Evolutionary conservation across 2,329 filamentous ascomycete genomes (phyloP), one percentile per base, ranked within the genome.

Genomic region (Penicillium digitatum): DNA sequence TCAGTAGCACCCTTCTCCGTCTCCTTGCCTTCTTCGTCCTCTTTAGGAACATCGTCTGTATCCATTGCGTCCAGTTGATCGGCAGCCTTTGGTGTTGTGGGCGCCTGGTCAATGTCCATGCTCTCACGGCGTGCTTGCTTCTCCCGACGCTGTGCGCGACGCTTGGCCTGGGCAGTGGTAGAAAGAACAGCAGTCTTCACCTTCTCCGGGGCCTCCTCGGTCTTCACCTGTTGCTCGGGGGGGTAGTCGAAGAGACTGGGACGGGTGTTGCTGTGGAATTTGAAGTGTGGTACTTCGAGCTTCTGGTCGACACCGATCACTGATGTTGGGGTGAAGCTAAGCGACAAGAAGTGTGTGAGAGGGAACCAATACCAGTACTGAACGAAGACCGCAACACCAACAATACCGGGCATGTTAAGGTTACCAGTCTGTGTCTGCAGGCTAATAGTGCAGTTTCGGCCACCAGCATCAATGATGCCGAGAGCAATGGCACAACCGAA

Each of bases 351-450:
- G 76, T 99, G 94, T 29, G 94, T 95, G 67, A 97, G 88, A 57
- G 94, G 94, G 84, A 99, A 99, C 94, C 94, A 99, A 79, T 99
- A 99, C 94, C 94, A 99, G 79, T 99, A 99, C 73, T 99, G 94
- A 9, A 92, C 95, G 77, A 99, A 99, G 51, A 99, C 89, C 27
- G 91, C 93, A 86, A 96, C 96, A 64, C 94, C 95, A 18, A 99
- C 92, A 63, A 99, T 95, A 58, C 90, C 95, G 18, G 92, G 86
- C 92, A 99, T 96, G 80, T 99, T 97, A 63, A 99, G 85, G 72
- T 96, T 99, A 61, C 95, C 95, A 0, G 93, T 96, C 76, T 96
- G 94, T 1, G 94, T 99, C 74, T 99, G 94, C 37, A 99, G 82
- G 29, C 93, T 93, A 65, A 99, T 97, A 18, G 94, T 96, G 81